Conservation (phyloP, 345 rosid species). For the Euphorbia lathyris region DNA sequence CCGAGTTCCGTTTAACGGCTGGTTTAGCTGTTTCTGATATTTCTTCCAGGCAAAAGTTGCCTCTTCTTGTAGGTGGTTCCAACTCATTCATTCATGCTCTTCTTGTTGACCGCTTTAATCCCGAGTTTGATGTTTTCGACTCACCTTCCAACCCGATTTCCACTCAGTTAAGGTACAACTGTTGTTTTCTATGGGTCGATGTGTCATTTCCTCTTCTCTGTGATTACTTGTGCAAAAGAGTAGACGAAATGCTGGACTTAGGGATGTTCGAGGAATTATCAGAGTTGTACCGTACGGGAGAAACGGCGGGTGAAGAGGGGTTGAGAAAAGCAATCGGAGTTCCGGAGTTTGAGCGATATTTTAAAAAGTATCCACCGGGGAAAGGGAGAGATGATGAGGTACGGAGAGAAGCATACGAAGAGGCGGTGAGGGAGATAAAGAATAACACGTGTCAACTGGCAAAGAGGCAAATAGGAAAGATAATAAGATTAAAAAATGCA, state of each 20-base stretch:
- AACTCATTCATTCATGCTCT: constrained; percentile 79
- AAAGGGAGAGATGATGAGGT: constrained; percentile 22
- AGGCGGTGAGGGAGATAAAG: constrained; percentile 67
- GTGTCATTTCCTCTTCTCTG: constrained; percentile 55
- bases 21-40: constrained; percentile 40
- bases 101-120: constrained; percentile 52
- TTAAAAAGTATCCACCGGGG: constrained; percentile 42
- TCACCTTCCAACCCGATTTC: constrained; percentile 30
- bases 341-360: constrained; percentile 72
- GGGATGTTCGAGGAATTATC: constrained; percentile 85
- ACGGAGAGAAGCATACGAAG: constrained; percentile 49
- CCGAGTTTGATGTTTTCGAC: constrained; percentile 44
- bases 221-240: constrained; percentile 61
- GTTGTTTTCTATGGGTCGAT: constrained; percentile 86
- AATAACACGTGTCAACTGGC: constrained; percentile 78
- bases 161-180: constrained; percentile 56
- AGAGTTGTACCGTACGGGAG: constrained; percentile 39
- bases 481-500: constrained; percentile 40
- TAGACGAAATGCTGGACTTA: constrained; percentile 83
- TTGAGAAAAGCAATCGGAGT: constrained; percentile 84
- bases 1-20: constrained; percentile 53
- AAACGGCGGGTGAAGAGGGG: constrained; percentile 34
- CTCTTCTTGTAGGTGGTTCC: constrained; percentile 87
- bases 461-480: constrained; percentile 68
- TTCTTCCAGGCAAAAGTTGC: constrained; percentile 40